Conservation (phyloP, 2,329 filamentous ascomycete species). For the Dactylellina cionopaga region DNA sequence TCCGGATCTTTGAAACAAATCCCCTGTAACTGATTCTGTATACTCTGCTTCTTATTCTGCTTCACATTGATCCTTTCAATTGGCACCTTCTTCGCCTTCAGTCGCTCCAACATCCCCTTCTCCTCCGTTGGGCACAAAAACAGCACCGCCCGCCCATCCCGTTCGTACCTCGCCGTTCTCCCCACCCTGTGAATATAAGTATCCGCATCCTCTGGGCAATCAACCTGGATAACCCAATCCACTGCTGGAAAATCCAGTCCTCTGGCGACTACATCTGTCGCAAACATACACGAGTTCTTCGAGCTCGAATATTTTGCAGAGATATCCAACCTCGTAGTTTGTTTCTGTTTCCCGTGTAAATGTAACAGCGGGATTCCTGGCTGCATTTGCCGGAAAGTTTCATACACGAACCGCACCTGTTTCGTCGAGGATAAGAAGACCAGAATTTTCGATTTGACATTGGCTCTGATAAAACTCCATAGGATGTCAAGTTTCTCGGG, state of each 20-base stretch:
- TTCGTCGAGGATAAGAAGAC: constrained; percentile 96
- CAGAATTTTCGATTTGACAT: constrained; percentile 91
- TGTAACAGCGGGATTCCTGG: constrained; percentile 93
- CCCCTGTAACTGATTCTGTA: constrained; percentile 85
- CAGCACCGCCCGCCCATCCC: constrained; percentile 84
- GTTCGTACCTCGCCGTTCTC: constrained; percentile 91
- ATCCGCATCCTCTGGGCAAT: constrained; percentile 94
- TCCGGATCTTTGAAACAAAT: constrained; percentile 96
- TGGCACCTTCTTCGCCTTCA: constrained; percentile 89
- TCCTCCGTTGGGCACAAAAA: constrained; percentile 95
- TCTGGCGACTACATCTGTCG: constrained; percentile 92
- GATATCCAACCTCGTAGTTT: constrained; percentile 85
- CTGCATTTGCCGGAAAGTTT: constrained; percentile 89
- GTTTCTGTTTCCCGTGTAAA: constrained; percentile 92
- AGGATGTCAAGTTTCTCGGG: constrained; percentile 90
- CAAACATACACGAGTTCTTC: constrained; percentile 87
- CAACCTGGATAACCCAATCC: constrained; percentile 98
- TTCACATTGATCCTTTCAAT: constrained; percentile 87
- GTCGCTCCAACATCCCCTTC: constrained; percentile 82
- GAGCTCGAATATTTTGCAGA: constrained; percentile 82
- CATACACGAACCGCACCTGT: constrained; percentile 94
- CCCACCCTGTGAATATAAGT: constrained; percentile 98
- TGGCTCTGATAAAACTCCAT: constrained; percentile 90
- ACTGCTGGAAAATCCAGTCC: constrained; percentile 96
- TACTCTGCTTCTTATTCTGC: constrained; percentile 86